A percentile compares a stretch with the other conserved stretches of the same genome.
Evolutionary conservation across 139 green algal species (phyloP).

Genomic region (Penium margaritaceum): DNA sequence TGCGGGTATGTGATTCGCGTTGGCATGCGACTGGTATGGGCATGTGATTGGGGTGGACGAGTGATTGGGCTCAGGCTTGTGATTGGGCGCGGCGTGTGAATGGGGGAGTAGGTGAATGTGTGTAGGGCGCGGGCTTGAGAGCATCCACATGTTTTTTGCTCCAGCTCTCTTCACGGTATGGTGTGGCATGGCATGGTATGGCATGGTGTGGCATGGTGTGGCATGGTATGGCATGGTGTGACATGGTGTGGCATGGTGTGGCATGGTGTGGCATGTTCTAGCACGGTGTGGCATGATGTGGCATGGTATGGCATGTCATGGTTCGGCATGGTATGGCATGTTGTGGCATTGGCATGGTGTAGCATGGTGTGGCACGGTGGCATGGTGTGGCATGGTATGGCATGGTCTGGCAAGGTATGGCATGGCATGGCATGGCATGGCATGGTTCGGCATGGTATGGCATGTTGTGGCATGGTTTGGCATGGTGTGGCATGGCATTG

Average conservation of each 20-base stretch:
- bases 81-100: no score
- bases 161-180: background rate
- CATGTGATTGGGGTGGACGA: no score
- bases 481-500: background rate
- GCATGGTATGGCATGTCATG: background rate
- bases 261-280: background rate
- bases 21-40: no score
- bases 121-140: no score
- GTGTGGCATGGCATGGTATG: background rate
- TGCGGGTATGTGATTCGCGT: no score
- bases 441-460: background rate
- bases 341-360: background rate
- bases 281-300: no score
- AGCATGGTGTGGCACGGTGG: no score
- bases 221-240: background rate
- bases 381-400: background rate
- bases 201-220: background rate
- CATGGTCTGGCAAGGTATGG: background rate
- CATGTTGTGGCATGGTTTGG: background rate
- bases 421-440: background rate
- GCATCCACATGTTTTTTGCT: no score
- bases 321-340: background rate
- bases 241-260: background rate
- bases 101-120: no score
- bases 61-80: no score